Base-by-base conservation (phyloP, 768 basidiomycete genomes). In the Tubosaeta sp. region DNA sequence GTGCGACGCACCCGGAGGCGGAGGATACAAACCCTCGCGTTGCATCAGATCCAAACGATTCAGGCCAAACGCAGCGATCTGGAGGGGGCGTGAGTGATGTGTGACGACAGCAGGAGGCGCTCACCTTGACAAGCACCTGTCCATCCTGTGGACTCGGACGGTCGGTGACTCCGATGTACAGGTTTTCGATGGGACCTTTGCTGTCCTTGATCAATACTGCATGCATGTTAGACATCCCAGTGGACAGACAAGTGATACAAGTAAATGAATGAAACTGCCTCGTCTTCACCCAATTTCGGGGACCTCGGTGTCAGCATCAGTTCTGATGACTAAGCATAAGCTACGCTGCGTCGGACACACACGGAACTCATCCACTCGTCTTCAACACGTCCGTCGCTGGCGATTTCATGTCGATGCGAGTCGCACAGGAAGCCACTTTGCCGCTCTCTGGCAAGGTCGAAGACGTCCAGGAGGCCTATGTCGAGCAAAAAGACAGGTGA, bases 11-110 rank as follows among this genome's bases (percentile, higher is more conserved):
- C 85, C 86, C n/a, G 84, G 76, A 29, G 92, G 91, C n/a, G 78
- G 70, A 16, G 88, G 85, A 65, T 93, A 93, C n/a, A 65, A 60
- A 1, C 86, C 88, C 63, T 83, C 75, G 6, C 86, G 80, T 66
- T 91, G 92, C 6, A 58, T 47, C 49, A 91, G 76, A 63, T 95
- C 92, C 91, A 91, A 85, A 29, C 93, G 79, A 69, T 95, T 95
- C 53, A 95, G 70, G n/a, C 91, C 90, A 65, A 95, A 94, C 1
- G 85, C 85, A 66, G 81, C 82, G 62, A 89, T 76, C 87, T 91
- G 56, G 26, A 50, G 12, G 38, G 42, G 43, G 34, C 35, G 41
- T 50, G 9, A 44, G 47, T 47, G 42, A n/a, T 38, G 13, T 26
- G 34, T 51, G 41, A n/a, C 38, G 44, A 42, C 25, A 5, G n/a